Evolutionary conservation across 495 filamentous ascomycete genomes (phyloP).

Genomic region (Bryoglossum gracile): DNA sequence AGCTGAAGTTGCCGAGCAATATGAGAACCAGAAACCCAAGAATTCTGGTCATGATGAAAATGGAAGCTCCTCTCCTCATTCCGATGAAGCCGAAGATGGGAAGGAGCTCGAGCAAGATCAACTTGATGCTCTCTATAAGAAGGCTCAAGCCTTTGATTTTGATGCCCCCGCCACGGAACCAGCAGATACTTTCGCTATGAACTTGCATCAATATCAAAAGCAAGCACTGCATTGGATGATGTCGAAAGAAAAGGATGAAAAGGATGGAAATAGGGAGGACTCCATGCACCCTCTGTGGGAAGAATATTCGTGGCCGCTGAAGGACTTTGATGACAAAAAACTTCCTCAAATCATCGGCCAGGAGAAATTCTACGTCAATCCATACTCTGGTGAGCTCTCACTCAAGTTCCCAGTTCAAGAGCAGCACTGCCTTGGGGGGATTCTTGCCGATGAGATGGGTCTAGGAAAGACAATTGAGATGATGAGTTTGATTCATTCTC

Average conservation of each 20-base stretch:
- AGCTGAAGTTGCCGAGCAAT: slow-evolving; percentile 76
- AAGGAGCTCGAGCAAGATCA: slow-evolving; percentile 93
- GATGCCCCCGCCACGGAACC: slow-evolving; percentile 80
- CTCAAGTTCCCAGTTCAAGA: slow-evolving; percentile 87
- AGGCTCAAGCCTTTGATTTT: slow-evolving; percentile 96
- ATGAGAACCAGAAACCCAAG: slow-evolving; percentile 50
- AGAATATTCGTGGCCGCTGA: slow-evolving; percentile 82
- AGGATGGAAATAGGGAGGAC: slow-evolving; percentile 47
- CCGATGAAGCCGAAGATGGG: slow-evolving; percentile 72
- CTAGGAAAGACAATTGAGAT: slow-evolving; percentile 97
- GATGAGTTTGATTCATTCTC: slow-evolving; percentile 84
- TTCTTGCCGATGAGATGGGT: slow-evolving; percentile 88
- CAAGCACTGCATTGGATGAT: slow-evolving; percentile 96
- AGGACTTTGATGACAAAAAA: slow-evolving; percentile 77
- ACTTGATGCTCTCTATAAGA: slow-evolving; percentile 87
- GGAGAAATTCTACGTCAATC: slow-evolving; percentile 84
- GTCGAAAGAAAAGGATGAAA: slow-evolving; percentile 77
- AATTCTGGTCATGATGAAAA: slow-evolving; percentile 39
- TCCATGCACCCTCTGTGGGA: slow-evolving; percentile 99
- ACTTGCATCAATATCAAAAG: slow-evolving; percentile 86
- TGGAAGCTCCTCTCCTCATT: slow-evolving; percentile 38
- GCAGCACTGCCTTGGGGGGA: slow-evolving; percentile 88
- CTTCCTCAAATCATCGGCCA: slow-evolving; percentile 56
- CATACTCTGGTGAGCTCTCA: slow-evolving; percentile 93
- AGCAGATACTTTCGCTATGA: slow-evolving; percentile 70